Conservation (phyloP, 73 alveolate species). For the Stentor roeselii region DNA sequence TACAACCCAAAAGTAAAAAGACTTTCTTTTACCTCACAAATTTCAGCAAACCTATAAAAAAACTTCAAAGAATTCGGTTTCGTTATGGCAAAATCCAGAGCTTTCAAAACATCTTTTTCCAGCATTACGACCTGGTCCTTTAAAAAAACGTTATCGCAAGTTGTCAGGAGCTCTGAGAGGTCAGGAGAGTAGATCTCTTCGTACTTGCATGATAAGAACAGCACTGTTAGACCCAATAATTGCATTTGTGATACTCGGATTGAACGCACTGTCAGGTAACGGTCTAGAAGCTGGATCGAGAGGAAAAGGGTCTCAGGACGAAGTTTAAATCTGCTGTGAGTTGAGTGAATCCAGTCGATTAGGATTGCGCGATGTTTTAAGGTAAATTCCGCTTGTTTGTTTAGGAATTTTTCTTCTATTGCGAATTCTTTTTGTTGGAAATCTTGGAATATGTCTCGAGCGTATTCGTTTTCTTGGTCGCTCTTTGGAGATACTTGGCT, state of each 20-base stretch:
- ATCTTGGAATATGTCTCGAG: no score
- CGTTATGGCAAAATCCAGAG: background rate
- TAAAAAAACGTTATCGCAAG: background rate
- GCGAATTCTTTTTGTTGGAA: no score
- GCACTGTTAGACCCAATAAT: background rate
- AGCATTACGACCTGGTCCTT: background rate
- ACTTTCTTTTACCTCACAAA: background rate
- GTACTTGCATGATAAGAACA: background rate
- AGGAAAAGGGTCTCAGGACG: background rate
- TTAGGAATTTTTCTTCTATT: no score
- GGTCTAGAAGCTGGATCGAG: background rate
- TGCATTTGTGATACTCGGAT: background rate
- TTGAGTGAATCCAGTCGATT: background rate
- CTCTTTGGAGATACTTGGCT: no score
- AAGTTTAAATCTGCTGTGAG: background rate
- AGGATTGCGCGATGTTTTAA: background rate
- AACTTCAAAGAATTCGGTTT: background rate
- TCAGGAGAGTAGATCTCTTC: background rate
- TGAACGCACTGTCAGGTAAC: background rate
- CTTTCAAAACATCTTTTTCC: background rate
- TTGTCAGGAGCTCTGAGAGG: background rate
- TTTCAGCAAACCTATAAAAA: background rate
- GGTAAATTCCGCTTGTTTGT: background rate
- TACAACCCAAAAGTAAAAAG: background rate
- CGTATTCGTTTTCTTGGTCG: no score